Evolutionary conservation across 1,284 basidiomycete genomes (phyloP), one percentile per base, ranked within the genome.

Genomic region (Boletus semigastroideus): DNA sequence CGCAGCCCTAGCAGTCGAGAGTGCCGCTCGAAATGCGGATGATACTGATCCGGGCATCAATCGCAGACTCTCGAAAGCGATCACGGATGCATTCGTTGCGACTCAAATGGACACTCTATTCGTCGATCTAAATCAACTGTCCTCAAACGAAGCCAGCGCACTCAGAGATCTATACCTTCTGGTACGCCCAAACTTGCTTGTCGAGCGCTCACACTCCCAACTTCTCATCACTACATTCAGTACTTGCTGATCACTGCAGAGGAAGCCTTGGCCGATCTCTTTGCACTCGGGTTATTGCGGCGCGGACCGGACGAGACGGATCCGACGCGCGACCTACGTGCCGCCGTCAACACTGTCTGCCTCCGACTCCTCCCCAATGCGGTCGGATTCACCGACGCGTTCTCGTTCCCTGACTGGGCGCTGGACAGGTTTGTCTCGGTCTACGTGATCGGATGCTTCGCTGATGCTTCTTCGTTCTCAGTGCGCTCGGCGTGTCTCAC

Each of bases 331-430:
- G 66, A 67, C 0, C 68, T 92, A 25, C 80, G 88, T 10, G 62
- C 76, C 28, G 73, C 79, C 1, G 80, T 90, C 52, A 70, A 80
- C 28, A 47, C 64, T 2, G 57, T 80, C 2, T 81, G 84, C 69
- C 57, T 68, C 20, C 72, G 76, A 40, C 62, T 92, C 10, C 65
- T 90, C 3, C 84, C 86, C 0, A 78, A 92, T 56, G 79, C 78
- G 5, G 82, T 92, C 49, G 85, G 82, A 0, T 69, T 92, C 34
- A 83, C 78, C 14, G 90, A 92, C 62, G 83, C 85, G 2, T 90
- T 92, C 63, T 85, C 83, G 0, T 88, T 88, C 64, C 76, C 80
- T 0, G 88, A 92, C 61, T 92, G 86, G 86, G 83, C 90, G 49
- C 71, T 92, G 8, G 79, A 88, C 58, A 86, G 84, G 80, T 83